phyloP scores from a whole-genome alignment of 2,329 filamentous ascomycete genomes.

The Exophiala aquamarina region DNA sequence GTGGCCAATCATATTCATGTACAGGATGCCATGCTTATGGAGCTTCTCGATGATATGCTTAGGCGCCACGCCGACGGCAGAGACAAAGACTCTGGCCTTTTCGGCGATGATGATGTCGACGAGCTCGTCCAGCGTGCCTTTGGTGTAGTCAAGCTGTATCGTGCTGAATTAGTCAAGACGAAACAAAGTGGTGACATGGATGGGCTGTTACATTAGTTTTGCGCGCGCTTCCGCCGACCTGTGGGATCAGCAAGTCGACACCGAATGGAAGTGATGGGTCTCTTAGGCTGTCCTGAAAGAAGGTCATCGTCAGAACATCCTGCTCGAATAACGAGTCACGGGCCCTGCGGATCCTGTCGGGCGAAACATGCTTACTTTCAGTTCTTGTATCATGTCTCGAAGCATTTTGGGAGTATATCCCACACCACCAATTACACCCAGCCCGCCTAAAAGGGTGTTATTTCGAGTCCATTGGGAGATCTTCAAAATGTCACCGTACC shows the following conservation, averaged over 20 bases:
- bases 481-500: constrained; percentile 5
- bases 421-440: constrained; percentile 30
- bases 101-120: constrained; percentile 76
- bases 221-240: constrained; percentile 72
- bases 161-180: no score
- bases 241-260: constrained; percentile 77
- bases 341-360: not conserved
- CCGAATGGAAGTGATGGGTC: constrained; percentile 71
- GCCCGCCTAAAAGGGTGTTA: constrained; percentile 15
- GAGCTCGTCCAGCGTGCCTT: constrained; percentile 74
- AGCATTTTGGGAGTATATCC: constrained; percentile 66
- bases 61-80: constrained; percentile 77
- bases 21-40: constrained; percentile 68
- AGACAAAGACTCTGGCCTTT: constrained; percentile 73
- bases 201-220: constrained; percentile 66
- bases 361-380: constrained; percentile 16
- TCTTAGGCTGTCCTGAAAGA: constrained; percentile 55
- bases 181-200: no score
- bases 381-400: constrained; percentile 60
- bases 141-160: constrained; percentile 76
- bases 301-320: no score
- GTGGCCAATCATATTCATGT: constrained; percentile 91
- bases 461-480: not conserved
- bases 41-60: constrained; percentile 65
- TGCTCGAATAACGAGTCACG: not conserved